Base-by-base conservation (phyloP, 2,329 filamentous ascomycete species). In the Monascus ruber region DNA sequence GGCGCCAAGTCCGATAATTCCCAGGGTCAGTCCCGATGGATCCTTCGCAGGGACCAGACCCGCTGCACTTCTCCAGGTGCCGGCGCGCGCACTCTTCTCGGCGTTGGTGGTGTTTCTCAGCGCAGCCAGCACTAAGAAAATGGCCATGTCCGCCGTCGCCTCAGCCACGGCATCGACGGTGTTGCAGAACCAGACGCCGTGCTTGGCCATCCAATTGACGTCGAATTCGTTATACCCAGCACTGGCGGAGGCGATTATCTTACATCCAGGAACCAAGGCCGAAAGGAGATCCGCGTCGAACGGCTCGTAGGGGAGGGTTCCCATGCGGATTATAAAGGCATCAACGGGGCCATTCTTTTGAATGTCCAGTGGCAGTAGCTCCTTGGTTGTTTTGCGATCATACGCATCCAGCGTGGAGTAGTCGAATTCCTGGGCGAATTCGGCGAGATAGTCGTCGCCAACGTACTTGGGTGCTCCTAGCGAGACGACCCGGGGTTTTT, bases 151-250 rank as follows among this genome's bases (percentile, higher is more conserved):
- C 0, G 69, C 69, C 0, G 68, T 72, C 2, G 72, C 70, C 40
- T 77, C 68, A 0, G 72, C 66, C 1, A 72, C 71, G 0, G 71
- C 73, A 42, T 77, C 64, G 2, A 69, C 52, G 0, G 66, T 66
- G 45, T 74, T 77, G 56, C 71, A 76, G 47, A 77, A 75, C 54
- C 62, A 71, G 25, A 77, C 65, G 4, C 57, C 58, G 5, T 64
- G 46, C 8, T 41, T 32, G 0, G 66, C 64, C 49, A 70, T 58
- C 60, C 63, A 69, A 4, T 62, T 48, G 0, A 71, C 56, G 34
- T 68, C 61, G 31, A 71, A 68, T 45, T 70, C 65, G 42, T 72
- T 66, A 51, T 64, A 72, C 0, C 70, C 70, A 0, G 69, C 69
- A 26, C 63, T 65, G 1, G 65, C 65, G 0, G 70, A 73, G 3